These are phyloP conservation scores for Russula virescens DNA, from an alignment of 768 basidiomycete species.

Conservation along the genomic window DNA sequence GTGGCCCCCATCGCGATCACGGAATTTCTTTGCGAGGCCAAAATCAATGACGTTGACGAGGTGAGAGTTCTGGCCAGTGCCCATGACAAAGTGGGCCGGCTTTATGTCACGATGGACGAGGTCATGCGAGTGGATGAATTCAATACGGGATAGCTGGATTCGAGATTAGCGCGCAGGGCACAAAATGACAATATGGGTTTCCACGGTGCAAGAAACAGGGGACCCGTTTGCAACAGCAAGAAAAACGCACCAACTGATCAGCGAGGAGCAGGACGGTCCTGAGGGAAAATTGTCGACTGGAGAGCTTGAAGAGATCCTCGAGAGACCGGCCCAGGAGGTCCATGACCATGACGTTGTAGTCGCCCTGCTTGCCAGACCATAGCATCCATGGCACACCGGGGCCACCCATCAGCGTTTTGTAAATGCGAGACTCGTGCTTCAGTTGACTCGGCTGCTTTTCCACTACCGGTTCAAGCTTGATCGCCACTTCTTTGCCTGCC, in stretches of 20 bases:
- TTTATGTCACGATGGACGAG: conserved; percentile 97
- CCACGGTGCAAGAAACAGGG: not conserved
- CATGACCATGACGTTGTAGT: conserved; percentile 97
- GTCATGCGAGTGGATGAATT: conserved; percentile 93
- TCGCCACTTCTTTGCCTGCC: conserved; percentile 79
- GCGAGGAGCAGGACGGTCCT: conserved; percentile 92
- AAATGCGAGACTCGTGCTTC: conserved; percentile 86
- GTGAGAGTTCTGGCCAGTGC: conserved; percentile 58
- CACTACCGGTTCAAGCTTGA: conserved; percentile 70
- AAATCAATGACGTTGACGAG: conserved; percentile 92
- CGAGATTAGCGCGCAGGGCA: conserved; percentile 10
- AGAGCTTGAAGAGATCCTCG: conserved; percentile 83
- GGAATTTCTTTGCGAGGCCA: conserved; percentile 75
- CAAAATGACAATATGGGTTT: conserved; percentile 2
- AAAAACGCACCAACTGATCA: conserved; percentile 76
- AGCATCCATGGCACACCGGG: conserved; percentile 88
- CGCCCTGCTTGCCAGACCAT: conserved; percentile 85
- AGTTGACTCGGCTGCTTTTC: conserved; percentile 53
- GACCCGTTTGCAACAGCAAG: conserved; percentile 8
- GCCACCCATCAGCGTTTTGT: conserved; percentile 86
- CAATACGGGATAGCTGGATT: conserved; percentile 81
- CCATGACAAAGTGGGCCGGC: conserved; percentile 99
- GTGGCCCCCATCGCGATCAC: conserved; percentile 61
- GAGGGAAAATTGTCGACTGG: conserved; percentile 87
- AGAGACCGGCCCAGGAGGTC: conserved; percentile 90